Evolutionary conservation across 148 eudicot genomes (phyloP), one percentile per base, ranked within the genome.

Genomic region (Camellia sinensis): DNA sequence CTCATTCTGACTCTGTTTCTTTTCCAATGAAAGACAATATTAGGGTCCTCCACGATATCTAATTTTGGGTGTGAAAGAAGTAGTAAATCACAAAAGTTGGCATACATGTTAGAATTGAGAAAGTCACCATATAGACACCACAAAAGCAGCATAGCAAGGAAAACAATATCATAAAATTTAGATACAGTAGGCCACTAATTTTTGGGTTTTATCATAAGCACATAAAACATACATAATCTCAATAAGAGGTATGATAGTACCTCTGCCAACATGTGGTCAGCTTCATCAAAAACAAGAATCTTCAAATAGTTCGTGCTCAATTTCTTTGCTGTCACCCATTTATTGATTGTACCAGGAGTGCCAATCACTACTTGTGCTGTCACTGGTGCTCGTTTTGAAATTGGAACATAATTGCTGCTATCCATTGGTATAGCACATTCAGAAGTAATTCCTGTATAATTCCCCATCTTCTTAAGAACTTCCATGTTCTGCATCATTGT

Each of bases 231-330:
- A 45, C 13, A 18, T 18, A 40, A 60, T 17, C 45, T 22, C 45
- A 22, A 53, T 4, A 40, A 7, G 4, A 40, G 1, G 19, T 21
- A 52, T 7, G 29, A 67, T 4, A 54, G 74, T 89, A 91, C 98
- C 96, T 87, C 94, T 43, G 89, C 98, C 82, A 95, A 81, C 96
- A 95, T 95, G 84, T 93, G 97, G 84, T 93, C 98, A 78, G 98
- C 98, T 86, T 95, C 97, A 63, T 93, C 97, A 87, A 90, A 95
- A 68, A 95, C 98, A 80, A 95, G 97, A 86, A 95, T 89, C 89
- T 92, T 92, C 98, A 95, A 87, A 75, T 40, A 59, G 60, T 78
- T 80, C 80, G 89, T 57, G 79, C 91, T 87, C 81, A 95, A 77
- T 66, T 93, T 95, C 85, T 37, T 91, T 2, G 79, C 86, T 3